phyloP scores from a whole-genome alignment of 1,284 basidiomycete species.

The Apiotrichum laibachii region DNA sequence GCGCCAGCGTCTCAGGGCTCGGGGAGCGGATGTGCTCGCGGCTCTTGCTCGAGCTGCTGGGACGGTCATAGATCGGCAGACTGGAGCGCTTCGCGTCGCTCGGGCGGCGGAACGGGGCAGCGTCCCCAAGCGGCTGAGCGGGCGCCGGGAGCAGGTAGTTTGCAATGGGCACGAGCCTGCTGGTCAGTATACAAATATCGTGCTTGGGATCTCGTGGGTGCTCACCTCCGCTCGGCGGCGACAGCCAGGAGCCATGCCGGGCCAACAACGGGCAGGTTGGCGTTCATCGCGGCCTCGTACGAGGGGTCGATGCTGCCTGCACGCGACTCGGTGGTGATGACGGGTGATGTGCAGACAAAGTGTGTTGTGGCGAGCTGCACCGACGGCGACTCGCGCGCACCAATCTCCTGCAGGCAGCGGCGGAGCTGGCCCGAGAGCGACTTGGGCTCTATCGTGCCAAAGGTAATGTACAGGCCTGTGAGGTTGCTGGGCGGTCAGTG shows the following conservation, averaged over 20 bases:
- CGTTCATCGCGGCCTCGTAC: constrained; percentile 83
- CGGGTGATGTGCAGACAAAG: constrained; percentile 86
- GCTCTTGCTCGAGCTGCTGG: constrained; percentile 26
- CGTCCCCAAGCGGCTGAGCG: constrained; percentile 45
- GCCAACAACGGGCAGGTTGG: constrained; percentile 85
- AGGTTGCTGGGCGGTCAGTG: constrained; percentile 61
- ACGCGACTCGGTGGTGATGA: constrained; percentile 56
- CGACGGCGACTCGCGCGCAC: constrained; percentile 80
- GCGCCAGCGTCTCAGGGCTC: constrained; percentile 47
- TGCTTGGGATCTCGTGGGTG: constrained; percentile 8
- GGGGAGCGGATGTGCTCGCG: constrained; percentile 40
- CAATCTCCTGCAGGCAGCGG: constrained; percentile 73
- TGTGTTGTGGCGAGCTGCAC: constrained; percentile 97
- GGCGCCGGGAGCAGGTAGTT: constrained; percentile 72
- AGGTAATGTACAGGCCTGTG: constrained; percentile 86
- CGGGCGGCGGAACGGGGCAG: constrained; percentile 10
- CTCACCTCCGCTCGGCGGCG: constrained; percentile 72
- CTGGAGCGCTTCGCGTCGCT: constrained; percentile 38
- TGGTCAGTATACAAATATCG: not conserved
- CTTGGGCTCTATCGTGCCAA: constrained; percentile 77
- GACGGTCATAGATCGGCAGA: constrained; percentile 28
- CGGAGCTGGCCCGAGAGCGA: constrained; percentile 73
- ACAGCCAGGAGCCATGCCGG: constrained; percentile 88
- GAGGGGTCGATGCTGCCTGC: constrained; percentile 30
- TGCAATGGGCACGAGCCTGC: constrained; percentile 80